Evolutionary conservation across 1,139 yeast genomes (phyloP).

Genomic region (Yamadazyma dushanensis): DNA sequence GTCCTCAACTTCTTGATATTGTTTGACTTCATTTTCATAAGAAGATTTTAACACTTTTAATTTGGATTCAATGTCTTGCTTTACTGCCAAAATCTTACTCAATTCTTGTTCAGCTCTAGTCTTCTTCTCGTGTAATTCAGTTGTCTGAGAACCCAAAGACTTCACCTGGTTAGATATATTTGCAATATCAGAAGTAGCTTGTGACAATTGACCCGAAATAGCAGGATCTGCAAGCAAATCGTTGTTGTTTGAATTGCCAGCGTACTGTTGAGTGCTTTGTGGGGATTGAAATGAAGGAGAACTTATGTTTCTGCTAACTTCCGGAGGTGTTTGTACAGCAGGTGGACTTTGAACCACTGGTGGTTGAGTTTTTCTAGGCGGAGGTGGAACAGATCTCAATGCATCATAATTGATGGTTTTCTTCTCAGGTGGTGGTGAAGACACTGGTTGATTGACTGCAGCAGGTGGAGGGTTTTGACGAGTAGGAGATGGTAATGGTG

Average conservation of each 20-base stretch:
- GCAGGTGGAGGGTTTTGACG: conserved; percentile 6
- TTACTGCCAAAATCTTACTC: conserved; percentile 59
- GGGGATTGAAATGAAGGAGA: conserved; percentile 11
- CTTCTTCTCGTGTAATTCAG: conserved; percentile 68
- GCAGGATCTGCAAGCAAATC: conserved; percentile 61
- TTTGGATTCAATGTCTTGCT: conserved; percentile 70
- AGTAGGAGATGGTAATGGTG: conserved; percentile 5
- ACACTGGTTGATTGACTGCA: neutral
- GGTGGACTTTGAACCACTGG: neutral
- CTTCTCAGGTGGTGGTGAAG: conserved; percentile 10
- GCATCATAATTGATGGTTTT: conserved; percentile 46
- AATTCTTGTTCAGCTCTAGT: conserved; percentile 77
- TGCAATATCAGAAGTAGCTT: conserved; percentile 83
- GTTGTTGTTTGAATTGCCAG: conserved; percentile 23
- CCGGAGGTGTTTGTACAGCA: conserved; percentile 4
- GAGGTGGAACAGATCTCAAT: conserved; percentile 49
- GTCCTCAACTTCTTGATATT: conserved; percentile 68
- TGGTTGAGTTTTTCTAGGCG: conserved; percentile 25
- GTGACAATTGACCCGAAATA: conserved; percentile 66
- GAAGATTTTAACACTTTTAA: conserved; percentile 64
- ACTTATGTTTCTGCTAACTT: neutral
- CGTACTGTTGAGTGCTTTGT: conserved; percentile 12
- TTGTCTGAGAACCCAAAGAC: conserved; percentile 74
- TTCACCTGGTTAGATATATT: conserved; percentile 83
- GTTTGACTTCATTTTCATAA: conserved; percentile 78